Evolutionary conservation across 2,329 filamentous ascomycete genomes (phyloP).

Genomic region (Daldinia eschscholtzii): DNA sequence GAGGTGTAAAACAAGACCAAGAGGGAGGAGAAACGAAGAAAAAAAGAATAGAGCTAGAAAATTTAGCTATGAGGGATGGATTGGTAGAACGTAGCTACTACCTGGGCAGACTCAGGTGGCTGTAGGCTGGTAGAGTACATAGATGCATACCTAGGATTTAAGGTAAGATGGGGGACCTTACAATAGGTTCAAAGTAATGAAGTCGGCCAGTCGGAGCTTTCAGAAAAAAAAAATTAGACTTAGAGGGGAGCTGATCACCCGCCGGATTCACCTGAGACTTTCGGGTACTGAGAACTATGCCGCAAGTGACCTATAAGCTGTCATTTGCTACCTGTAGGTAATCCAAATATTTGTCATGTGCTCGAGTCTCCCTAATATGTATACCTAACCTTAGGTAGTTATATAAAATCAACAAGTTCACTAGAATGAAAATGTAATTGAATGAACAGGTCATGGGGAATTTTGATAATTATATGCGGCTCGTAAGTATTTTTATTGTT

Average conservation of each 20-base stretch:
- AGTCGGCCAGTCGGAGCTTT: slow-evolving; percentile 41
- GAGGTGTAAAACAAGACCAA: slow-evolving; percentile 6
- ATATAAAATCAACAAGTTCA: neutral
- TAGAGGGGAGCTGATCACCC: slow-evolving; percentile 26
- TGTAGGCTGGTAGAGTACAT: slow-evolving; percentile 1
- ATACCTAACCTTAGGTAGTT: neutral
- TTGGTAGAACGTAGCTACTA: slow-evolving; percentile 17
- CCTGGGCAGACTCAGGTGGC: neutral
- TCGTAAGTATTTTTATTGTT: no score
- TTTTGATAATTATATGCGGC: neutral
- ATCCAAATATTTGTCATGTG: neutral
- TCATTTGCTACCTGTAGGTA: slow-evolving; percentile 10
- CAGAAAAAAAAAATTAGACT: slow-evolving; percentile 30
- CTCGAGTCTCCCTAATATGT: neutral
- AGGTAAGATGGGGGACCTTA: slow-evolving; percentile 19
- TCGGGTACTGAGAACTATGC: slow-evolving; percentile 13
- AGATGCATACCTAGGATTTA: slow-evolving; percentile 4
- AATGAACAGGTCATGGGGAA: neutral
- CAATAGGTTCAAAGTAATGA: slow-evolving; percentile 21
- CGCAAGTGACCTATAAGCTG: slow-evolving; percentile 30
- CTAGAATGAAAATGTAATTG: neutral
- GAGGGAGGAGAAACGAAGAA: slow-evolving; percentile 10
- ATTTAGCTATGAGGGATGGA: slow-evolving; percentile 32
- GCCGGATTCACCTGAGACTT: slow-evolving; percentile 37
- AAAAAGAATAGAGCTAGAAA: slow-evolving; percentile 31